Base-by-base conservation (phyloP, 2,329 filamentous ascomycete genomes). In the Fusarium sp. region DNA sequence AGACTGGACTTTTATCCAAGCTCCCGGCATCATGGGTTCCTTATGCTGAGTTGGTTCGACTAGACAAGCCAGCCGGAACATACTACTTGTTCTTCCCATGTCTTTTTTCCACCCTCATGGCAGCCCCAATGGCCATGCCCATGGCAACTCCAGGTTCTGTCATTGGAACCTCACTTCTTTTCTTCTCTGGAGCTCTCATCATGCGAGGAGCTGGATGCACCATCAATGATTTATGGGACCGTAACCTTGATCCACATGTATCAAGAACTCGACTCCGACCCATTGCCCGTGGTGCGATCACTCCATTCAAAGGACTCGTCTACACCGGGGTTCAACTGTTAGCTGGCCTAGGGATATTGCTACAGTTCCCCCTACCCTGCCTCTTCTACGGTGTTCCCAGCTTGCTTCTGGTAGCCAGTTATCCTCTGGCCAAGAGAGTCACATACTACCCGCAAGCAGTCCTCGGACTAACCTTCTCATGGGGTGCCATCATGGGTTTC, bases 221-320 rank as follows among this genome's bases (percentile, higher is more conserved):
- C 20, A 93, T 97, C 81, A 97, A 97, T 77, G 94, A 97, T 77
- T 88, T 97, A 50, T 94, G 93, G 92, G 94, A 97, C 79, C 89
- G 93, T 56, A 92, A 96, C 72, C 89, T 97, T 18, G 94, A 97
- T 79, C 91, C 92, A 9, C 88, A 93, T 67, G 93, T 97, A 16
- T 81, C 86, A 3, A 88, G 94, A 47, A 97, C 93, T 8, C 88
- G 91, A 16, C 83, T 93, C 31, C 90, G 94, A 18, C 94, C 94
- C 5, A 92, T 97, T 64, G 93, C 94, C 2, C 88, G 94, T 15
- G 87, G 92, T 33, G 93, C 93, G 53, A 83, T 97, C 50, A 90
- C 88, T 5, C 92, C 92, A 0, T 85, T 88, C 72, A 83, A 89
- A n/a, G 93, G 89, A 3, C 79, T 96, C 5, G 82, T 89, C 23